These are phyloP conservation scores for Papiliotrema fonsecae DNA, from an alignment of 1,284 basidiomycete species.

Conservation along the genomic window DNA sequence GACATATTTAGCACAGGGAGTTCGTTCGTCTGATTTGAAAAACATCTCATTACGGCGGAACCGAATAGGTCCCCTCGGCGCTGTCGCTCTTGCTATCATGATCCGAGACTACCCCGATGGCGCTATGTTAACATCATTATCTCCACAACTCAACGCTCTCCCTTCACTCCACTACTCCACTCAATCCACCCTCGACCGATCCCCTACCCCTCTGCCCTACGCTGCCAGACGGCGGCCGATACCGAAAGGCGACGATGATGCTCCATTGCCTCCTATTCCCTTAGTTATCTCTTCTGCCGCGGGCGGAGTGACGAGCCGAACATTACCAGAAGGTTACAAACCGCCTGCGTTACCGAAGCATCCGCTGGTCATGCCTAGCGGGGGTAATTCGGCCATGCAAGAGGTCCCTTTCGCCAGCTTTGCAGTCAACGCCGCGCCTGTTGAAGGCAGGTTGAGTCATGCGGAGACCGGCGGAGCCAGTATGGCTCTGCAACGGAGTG, in stretches of 20 bases:
- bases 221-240: slow-evolving; percentile 12
- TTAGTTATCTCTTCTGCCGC: slow-evolving; percentile 68
- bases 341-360: slow-evolving; percentile 32
- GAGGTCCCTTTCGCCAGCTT: slow-evolving; percentile 14
- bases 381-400: slow-evolving; percentile 32
- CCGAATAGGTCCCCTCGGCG: slow-evolving; percentile 72
- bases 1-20: slow-evolving; percentile 61
- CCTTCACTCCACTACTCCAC: slow-evolving; percentile 50
- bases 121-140: slow-evolving; percentile 34
- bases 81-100: slow-evolving; percentile 88
- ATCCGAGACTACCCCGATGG: slow-evolving; percentile 86
- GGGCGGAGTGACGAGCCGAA: slow-evolving; percentile 73
- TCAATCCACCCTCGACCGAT: slow-evolving; percentile 40
- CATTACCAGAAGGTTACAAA: slow-evolving; percentile 45
- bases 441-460: slow-evolving; percentile 26
- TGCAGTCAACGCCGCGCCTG: slow-evolving; percentile 12
- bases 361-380: slow-evolving; percentile 30
- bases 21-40: slow-evolving; percentile 73
- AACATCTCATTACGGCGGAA: slow-evolving; percentile 85
- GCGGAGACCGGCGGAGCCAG: slow-evolving; percentile 33
- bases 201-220: slow-evolving; percentile 49
- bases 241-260: slow-evolving; percentile 15
- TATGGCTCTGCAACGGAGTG: slow-evolving; percentile 57
- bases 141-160: slow-evolving; percentile 52
- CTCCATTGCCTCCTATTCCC: slow-evolving; percentile 33